A percentile compares a stretch with the other conserved stretches of the same genome.
Evolutionary conservation across 345 rosid genomes (phyloP).

Genomic region (Noccaea bulbosa): DNA sequence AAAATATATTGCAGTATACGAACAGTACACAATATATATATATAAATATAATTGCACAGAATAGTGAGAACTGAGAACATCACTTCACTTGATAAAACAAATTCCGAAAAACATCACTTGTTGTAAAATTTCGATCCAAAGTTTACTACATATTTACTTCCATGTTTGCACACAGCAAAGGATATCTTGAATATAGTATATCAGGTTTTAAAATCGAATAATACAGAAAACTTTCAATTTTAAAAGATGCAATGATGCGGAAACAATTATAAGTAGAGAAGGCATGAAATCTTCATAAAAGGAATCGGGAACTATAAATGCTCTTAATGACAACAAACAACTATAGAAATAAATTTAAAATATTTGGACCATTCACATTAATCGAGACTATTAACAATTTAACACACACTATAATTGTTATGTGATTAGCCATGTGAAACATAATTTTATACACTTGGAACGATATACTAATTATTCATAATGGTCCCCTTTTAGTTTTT

Average conservation of each 20-base stretch:
- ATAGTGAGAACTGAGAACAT: no score
- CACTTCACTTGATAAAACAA: no score
- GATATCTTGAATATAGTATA: neutral
- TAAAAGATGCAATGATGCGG: constrained; percentile 10
- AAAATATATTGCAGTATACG: no score
- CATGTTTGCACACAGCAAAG: neutral
- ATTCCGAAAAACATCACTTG: no score
- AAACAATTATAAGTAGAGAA: constrained; percentile 3
- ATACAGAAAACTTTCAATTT: neutral
- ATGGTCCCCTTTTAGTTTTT: constrained; percentile 34
- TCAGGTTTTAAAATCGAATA: no score
- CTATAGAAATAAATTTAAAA: constrained; percentile 18
- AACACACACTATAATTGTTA: constrained; percentile 34
- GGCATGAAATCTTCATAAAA: constrained; percentile 1
- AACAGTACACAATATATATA: no score
- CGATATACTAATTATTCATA: constrained; percentile 28
- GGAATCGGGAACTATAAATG: constrained; percentile 32
- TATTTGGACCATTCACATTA: constrained; percentile 36
- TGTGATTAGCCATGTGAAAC: constrained; percentile 39
- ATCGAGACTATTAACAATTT: constrained; percentile 38
- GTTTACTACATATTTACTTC: no score
- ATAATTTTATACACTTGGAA: constrained; percentile 1
- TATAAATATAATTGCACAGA: no score
- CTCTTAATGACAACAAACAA: constrained; percentile 34
- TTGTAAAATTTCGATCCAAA: neutral